Percentiles rank a stretch among this genome's conserved stretches.
Evolutionary conservation across 2,329 filamentous ascomycete species (phyloP).

Genomic region (Alternaria arborescens): DNA sequence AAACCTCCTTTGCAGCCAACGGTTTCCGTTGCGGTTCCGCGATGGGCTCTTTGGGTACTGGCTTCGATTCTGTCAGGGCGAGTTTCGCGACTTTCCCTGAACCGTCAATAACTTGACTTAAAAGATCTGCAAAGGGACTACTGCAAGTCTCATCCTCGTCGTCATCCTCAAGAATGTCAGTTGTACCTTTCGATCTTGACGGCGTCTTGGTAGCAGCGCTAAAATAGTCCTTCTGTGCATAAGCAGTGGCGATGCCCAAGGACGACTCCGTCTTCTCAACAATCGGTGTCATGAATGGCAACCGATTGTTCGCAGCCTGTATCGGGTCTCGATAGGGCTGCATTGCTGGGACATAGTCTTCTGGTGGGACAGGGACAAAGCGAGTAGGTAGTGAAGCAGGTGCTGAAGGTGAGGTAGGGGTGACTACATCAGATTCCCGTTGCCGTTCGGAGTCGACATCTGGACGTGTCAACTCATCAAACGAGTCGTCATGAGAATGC

Average conservation of each 20-base stretch:
- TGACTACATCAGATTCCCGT: conserved; percentile 54
- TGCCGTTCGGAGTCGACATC: conserved; percentile 40
- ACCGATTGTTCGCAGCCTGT: conserved; percentile 83
- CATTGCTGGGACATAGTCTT: conserved; percentile 83
- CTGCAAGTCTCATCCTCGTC: conserved; percentile 61
- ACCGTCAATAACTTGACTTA: conserved; percentile 58
- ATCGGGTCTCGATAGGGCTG: conserved; percentile 82
- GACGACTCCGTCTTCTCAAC: conserved; percentile 94
- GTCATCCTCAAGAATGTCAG: conserved; percentile 51
- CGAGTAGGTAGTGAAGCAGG: conserved; percentile 58
- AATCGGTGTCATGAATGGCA: conserved; percentile 99
- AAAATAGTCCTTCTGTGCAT: conserved; percentile 66
- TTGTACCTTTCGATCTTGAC: conserved; percentile 63
- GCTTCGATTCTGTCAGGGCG: conserved; percentile 57
- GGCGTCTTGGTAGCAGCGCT: conserved; percentile 85
- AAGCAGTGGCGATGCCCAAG: conserved; percentile 62
- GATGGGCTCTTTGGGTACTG: conserved; percentile 33
- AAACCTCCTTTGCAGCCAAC: conserved; percentile 47
- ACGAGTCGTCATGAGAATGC: conserved; percentile 46
- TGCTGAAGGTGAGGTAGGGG: conserved; percentile 57
- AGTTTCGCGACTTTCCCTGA: conserved; percentile 61
- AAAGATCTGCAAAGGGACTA: conserved; percentile 76
- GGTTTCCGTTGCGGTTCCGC: conserved; percentile 27
- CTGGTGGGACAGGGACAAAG: conserved; percentile 82
- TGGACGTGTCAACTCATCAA: conserved; percentile 44